Conservation (phyloP, 176 grass and related monocot species). For the Triticum dicoccoides region DNA sequence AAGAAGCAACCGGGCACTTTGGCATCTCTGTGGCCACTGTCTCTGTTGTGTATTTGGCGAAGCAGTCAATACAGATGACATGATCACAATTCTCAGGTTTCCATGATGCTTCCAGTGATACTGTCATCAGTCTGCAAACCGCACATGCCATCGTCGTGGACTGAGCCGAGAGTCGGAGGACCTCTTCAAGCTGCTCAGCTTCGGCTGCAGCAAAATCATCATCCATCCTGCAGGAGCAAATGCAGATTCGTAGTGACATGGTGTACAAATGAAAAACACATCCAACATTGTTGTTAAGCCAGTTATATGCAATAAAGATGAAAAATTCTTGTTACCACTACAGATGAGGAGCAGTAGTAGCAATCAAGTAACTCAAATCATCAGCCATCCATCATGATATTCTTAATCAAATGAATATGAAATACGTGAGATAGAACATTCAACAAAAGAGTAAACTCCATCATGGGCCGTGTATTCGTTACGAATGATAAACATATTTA, state of each 20-base stretch:
- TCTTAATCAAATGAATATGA: neutral
- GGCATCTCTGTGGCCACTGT: neutral
- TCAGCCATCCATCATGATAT: neutral
- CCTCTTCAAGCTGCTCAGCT: conserved; percentile 58
- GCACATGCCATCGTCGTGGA: neutral
- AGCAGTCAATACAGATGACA: conserved; percentile 48
- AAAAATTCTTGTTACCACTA: neutral
- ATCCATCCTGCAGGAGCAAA: neutral
- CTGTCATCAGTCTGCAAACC: conserved; percentile 15
- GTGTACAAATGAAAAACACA: neutral
- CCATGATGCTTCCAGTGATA: conserved; percentile 15
- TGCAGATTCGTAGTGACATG: neutral
- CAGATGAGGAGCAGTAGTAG: neutral
- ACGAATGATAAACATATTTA: neutral
- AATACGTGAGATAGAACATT: neutral
- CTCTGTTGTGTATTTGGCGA: conserved; percentile 16
- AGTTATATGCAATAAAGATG: neutral
- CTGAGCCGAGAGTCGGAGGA: conserved; percentile 38
- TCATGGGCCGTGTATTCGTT: neutral
- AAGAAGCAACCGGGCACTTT: conserved; percentile 16
- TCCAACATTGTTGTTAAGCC: neutral
- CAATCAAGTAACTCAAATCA: neutral
- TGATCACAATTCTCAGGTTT: conserved; percentile 41
- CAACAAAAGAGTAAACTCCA: neutral
- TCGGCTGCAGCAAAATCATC: conserved; percentile 40